A percentile compares a stretch with the other conserved stretches of the same genome.
Conservation (phyloP, 306 rosid genomes). For the Lotus japonicus region DNA sequence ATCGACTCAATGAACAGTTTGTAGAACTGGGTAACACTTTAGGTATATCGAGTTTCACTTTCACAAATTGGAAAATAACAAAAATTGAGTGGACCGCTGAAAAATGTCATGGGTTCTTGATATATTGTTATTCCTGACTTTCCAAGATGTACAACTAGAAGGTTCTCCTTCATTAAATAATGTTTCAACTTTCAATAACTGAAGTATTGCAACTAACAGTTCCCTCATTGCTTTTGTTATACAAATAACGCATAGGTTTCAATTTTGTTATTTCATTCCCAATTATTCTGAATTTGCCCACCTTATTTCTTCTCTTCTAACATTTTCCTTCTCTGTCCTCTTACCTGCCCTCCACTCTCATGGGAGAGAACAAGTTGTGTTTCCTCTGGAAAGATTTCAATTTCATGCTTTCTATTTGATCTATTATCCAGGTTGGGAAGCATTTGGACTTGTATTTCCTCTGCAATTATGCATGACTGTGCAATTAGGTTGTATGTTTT, state of each 20-base stretch:
- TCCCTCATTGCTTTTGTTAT: not conserved
- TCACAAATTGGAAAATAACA: not conserved
- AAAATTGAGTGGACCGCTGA: not conserved
- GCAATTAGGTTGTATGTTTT: too few species aligned
- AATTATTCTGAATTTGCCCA: not conserved
- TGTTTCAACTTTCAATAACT: not conserved
- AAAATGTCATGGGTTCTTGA: not conserved
- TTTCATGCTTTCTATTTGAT: not conserved
- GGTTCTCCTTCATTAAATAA: not conserved
- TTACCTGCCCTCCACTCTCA: not conserved
- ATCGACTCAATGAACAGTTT: constrained; percentile 75
- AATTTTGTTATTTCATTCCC: not conserved
- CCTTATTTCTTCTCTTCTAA: not conserved
- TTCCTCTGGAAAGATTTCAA: not conserved
- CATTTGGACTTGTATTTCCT: not conserved
- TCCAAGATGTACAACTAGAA: not conserved
- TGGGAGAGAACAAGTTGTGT: not conserved
- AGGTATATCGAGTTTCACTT: constrained; percentile 35
- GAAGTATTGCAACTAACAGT: not conserved
- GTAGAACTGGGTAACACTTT: constrained; percentile 55
- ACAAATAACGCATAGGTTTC: not conserved
- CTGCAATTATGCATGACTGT: not conserved
- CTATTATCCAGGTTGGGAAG: too few species aligned
- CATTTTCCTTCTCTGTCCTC: not conserved
- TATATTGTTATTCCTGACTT: not conserved